Conservation (phyloP, 768 basidiomycete genomes). For the Tylopilus sp. region DNA sequence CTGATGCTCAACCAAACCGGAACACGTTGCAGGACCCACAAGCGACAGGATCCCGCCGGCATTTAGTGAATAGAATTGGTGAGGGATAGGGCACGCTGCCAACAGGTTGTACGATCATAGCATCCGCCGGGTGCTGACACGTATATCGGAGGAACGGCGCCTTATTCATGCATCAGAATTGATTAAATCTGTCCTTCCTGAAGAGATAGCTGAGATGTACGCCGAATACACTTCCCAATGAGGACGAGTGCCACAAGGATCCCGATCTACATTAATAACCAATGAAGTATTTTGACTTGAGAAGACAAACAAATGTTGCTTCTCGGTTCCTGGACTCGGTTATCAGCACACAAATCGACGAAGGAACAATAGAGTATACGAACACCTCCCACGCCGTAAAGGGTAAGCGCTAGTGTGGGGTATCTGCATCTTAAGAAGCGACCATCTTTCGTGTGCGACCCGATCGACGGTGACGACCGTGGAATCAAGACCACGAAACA, state of each 20-base stretch:
- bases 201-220: not conserved
- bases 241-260: not conserved
- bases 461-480: slow-evolving; percentile 8
- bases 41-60: too few relatives aligned
- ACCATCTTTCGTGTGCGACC: not conserved
- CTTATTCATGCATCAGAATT: not conserved
- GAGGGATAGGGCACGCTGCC: not conserved
- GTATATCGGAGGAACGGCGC: not conserved
- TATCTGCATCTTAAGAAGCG: not conserved
- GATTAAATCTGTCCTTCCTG: not conserved
- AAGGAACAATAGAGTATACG: not conserved
- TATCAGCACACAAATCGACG: not conserved
- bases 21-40: not conserved
- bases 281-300: not conserved
- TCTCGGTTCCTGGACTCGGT: slow-evolving; percentile 10
- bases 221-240: not conserved
- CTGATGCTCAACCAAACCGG: not conserved
- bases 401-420: slow-evolving; percentile 3
- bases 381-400: not conserved
- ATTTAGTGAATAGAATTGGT: not conserved
- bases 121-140: too few relatives aligned
- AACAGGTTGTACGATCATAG: not conserved
- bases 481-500: not conserved
- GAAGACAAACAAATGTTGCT: not conserved
- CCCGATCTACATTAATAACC: not conserved